A percentile compares a stretch with the other conserved stretches of the same genome.
Evolutionary conservation across 352 stramenopile species (phyloP).

Genomic region (Phytophthora tentaculata): DNA sequence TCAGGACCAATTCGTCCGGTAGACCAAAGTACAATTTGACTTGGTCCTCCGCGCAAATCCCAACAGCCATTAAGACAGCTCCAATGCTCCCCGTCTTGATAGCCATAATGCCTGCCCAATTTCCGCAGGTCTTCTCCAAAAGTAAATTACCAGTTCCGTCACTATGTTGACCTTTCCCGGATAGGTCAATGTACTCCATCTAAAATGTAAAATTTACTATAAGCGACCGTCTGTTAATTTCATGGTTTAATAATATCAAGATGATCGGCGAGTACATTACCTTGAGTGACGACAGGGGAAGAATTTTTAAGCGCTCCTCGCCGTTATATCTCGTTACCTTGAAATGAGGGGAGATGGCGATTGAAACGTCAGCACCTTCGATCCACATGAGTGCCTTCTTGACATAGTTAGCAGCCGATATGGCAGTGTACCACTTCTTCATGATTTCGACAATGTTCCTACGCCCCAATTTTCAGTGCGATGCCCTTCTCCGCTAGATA

Average conservation of each 20-base stretch:
- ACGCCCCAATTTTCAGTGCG: background rate
- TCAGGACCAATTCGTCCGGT: background rate
- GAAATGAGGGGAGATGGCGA: background rate
- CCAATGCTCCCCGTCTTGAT: background rate
- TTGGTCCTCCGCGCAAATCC: no score
- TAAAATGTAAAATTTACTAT: background rate
- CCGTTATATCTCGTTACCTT: background rate
- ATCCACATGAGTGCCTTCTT: background rate
- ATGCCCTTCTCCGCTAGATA: background rate
- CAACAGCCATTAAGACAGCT: background rate
- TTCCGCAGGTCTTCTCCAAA: background rate
- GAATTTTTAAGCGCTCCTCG: background rate
- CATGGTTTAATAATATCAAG: background rate
- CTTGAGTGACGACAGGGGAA: background rate
- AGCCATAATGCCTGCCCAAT: background rate
- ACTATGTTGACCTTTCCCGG: background rate
- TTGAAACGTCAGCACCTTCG: background rate
- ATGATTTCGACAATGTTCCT: background rate
- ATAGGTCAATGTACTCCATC: background rate
- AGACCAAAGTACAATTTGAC: background rate
- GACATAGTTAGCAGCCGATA: background rate
- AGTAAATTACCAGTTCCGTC: background rate
- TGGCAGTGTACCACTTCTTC: background rate
- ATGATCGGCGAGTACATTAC: background rate
- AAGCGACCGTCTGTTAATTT: background rate